Evolutionary conservation across 179 eudicot genomes (phyloP).

Genomic region (Vitellaria paradoxa): DNA sequence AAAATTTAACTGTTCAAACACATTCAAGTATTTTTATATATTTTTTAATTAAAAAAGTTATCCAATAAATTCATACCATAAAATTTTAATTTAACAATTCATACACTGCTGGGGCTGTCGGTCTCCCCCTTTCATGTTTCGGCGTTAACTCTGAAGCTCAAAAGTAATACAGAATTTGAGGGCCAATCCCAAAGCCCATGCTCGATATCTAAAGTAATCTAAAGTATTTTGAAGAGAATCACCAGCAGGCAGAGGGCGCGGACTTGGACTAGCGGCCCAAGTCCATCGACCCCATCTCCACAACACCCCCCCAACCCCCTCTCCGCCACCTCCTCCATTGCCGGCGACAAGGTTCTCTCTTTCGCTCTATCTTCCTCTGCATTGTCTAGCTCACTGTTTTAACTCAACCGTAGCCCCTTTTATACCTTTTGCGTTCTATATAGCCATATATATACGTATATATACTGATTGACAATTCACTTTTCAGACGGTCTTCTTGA

Average conservation of each 20-base stretch:
- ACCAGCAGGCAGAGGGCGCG: not conserved
- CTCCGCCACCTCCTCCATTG: constrained; percentile 12
- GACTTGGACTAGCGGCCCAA: constrained; percentile 14
- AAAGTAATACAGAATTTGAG: not conserved
- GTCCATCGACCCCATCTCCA: constrained; percentile 10
- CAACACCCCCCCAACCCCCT: not conserved
- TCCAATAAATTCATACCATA: too few species aligned
- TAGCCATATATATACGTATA: too few species aligned
- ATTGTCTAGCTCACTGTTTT: not conserved
- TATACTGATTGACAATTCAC: not conserved
- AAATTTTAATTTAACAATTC: too few species aligned
- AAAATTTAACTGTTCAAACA: too few species aligned
- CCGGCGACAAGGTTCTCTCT: not conserved
- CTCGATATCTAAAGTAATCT: too few species aligned
- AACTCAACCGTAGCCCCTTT: not conserved
- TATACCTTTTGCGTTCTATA: not conserved
- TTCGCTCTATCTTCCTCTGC: constrained; percentile 1
- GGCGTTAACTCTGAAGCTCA: not conserved
- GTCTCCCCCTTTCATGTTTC: too few species aligned
- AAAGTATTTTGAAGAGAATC: too few species aligned
- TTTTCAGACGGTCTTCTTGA: not conserved
- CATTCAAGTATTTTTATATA: too few species aligned
- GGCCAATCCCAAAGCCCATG: not conserved
- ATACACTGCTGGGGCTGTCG: too few species aligned
- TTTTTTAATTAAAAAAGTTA: too few species aligned